Percentiles rank a stretch among this genome's conserved stretches.
These are phyloP conservation scores for Boletus pseudo-olivaceus DNA, from an alignment of 768 basidiomycete species.

Conservation along the genomic window DNA sequence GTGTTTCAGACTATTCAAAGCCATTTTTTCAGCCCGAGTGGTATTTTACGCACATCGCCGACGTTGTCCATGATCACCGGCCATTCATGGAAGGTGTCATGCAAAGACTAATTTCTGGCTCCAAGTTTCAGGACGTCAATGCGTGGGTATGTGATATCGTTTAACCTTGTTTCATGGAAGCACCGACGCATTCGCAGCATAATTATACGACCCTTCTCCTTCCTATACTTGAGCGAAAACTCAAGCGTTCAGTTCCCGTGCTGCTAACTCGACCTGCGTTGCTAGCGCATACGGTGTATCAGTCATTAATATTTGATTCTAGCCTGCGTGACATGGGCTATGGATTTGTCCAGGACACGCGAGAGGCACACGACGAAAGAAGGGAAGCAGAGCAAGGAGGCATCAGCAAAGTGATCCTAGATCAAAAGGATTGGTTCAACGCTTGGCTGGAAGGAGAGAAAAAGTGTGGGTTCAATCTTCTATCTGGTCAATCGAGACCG, in stretches of 20 bases:
- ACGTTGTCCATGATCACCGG: constrained; percentile 81
- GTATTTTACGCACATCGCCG: constrained; percentile 91
- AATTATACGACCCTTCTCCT: constrained; percentile 81
- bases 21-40: constrained; percentile 75
- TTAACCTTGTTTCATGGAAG: neutral
- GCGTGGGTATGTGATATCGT: constrained; percentile 59
- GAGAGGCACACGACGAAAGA: constrained; percentile 8
- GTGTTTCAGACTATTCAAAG: neutral
- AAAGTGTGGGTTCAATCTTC: constrained; percentile 56
- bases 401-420: constrained; percentile 76
- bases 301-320: constrained; percentile 85
- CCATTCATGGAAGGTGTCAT: constrained; percentile 74
- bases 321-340: constrained; percentile 74
- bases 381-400: constrained; percentile 59
- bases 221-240: constrained; percentile 71
- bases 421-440: constrained; percentile 84
- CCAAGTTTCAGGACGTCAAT: constrained; percentile 60
- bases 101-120: constrained; percentile 63
- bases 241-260: constrained; percentile 68
- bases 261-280: constrained; percentile 77
- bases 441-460: constrained; percentile 89
- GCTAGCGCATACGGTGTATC: constrained; percentile 93
- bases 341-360: constrained; percentile 35
- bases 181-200: constrained; percentile 44
- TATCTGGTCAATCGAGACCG: neutral